Evolutionary conservation across 2,329 filamentous ascomycete genomes (phyloP).

Genomic region (Diaporthe citrichinensis): DNA sequence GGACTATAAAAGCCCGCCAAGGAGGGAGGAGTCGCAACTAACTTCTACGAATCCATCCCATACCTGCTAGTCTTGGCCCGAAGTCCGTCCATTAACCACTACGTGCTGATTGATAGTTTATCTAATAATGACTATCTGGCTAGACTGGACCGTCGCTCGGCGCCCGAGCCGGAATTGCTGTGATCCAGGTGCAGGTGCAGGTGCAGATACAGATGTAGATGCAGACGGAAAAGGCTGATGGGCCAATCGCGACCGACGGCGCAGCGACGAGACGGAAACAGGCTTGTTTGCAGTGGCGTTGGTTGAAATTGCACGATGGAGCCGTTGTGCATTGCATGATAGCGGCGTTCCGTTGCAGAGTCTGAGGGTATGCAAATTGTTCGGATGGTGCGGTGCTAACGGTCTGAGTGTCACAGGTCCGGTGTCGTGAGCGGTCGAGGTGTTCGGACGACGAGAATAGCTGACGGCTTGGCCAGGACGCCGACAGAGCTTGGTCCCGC

Average conservation of each 20-base stretch:
- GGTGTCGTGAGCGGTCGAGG: not conserved
- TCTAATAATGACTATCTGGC: not conserved
- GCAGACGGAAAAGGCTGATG: not conserved
- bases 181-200: slow-evolving; percentile 19
- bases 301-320: slow-evolving; percentile 8
- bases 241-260: slow-evolving; percentile 7
- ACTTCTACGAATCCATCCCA: not conserved
- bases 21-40: not conserved
- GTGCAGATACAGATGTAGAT: not conserved
- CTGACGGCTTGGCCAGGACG: slow-evolving; percentile 23
- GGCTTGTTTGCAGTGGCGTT: slow-evolving; percentile 22
- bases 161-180: slow-evolving; percentile 3
- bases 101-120: not conserved
- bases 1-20: not conserved
- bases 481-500: slow-evolving; percentile 1
- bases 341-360: slow-evolving; percentile 5
- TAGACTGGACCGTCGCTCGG: not conserved
- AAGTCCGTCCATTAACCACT: not conserved
- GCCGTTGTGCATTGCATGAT: slow-evolving; percentile 22
- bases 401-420: slow-evolving; percentile 9
- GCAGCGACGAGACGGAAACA: slow-evolving; percentile 10
- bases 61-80: not conserved
- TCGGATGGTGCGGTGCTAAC: slow-evolving; percentile 27
- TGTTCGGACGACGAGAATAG: slow-evolving; percentile 29
- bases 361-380: slow-evolving; percentile 18